phyloP scores from a whole-genome alignment of 1,139 yeast genomes.

The Taphrina confusa region DNA sequence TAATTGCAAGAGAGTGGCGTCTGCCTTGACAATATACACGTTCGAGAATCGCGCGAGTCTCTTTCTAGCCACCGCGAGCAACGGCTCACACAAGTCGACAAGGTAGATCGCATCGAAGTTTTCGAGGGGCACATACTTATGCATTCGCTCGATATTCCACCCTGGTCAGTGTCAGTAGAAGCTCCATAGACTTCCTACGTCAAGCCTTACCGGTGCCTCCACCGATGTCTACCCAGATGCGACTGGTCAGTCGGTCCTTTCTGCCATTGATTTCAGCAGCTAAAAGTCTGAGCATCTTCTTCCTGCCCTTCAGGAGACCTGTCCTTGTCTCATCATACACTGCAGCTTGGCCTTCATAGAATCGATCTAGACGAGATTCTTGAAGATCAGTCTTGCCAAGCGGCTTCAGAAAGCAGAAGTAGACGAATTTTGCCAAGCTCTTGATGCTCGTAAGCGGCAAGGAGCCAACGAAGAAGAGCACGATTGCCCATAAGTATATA shows the following conservation, averaged over 20 bases:
- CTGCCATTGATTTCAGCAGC: slow-evolving; percentile 35
- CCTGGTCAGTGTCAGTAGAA: slow-evolving; percentile 80
- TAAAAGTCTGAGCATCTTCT: slow-evolving; percentile 54
- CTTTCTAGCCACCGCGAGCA: slow-evolving; percentile 67
- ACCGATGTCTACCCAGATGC: slow-evolving; percentile 68
- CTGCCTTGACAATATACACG: slow-evolving; percentile 70
- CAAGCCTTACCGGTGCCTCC: slow-evolving; percentile 9
- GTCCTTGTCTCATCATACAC: slow-evolving; percentile 71
- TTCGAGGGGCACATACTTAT: slow-evolving; percentile 51
- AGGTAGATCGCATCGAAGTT: slow-evolving; percentile 62
- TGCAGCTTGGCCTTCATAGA: slow-evolving; percentile 74
- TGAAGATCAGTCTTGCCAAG: slow-evolving; percentile 51
- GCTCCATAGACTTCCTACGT: slow-evolving; percentile 39
- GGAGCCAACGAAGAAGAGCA: slow-evolving; percentile 3
- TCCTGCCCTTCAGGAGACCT: slow-evolving; percentile 67
- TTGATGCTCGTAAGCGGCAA: slow-evolving; percentile 24
- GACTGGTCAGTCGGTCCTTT: slow-evolving; percentile 47
- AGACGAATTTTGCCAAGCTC: slow-evolving; percentile 43
- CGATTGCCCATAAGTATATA: not conserved
- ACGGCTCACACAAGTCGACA: slow-evolving; percentile 73
- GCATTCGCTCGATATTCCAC: slow-evolving; percentile 73
- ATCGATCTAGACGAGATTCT: slow-evolving; percentile 67
- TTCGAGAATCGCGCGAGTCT: slow-evolving; percentile 62
- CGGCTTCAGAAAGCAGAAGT: slow-evolving; percentile 68
- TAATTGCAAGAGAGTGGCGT: slow-evolving; percentile 58